A percentile compares a stretch with the other conserved stretches of the same genome.
Conservation (phyloP, 768 basidiomycete species). For the Phylloporus sp. region DNA sequence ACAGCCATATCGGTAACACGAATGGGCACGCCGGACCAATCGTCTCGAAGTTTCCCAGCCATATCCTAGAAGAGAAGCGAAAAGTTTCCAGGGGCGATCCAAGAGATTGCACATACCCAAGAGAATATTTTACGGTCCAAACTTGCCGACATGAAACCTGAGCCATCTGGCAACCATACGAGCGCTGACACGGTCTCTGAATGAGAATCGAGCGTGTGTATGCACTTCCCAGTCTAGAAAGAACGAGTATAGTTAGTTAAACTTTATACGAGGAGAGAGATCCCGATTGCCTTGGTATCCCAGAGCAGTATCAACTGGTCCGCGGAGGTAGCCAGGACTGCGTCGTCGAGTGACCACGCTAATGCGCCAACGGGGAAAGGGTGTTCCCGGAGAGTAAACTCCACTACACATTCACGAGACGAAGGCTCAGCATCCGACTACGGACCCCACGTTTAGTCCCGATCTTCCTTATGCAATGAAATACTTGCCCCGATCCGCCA, state of each 20-base stretch:
- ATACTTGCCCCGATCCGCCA: conserved; percentile 77
- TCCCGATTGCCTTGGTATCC: conserved; percentile 70
- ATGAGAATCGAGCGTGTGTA: conserved; percentile 65
- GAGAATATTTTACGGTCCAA: conserved; percentile 78
- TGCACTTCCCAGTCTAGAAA: conserved; percentile 66
- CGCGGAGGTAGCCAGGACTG: conserved; percentile 74
- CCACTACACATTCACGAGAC: conserved; percentile 54
- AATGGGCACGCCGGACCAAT: conserved; percentile 66
- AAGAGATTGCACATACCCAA: conserved; percentile 55
- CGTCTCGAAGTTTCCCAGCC: conserved; percentile 65
- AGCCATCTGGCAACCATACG: conserved; percentile 83
- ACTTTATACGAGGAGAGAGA: not conserved
- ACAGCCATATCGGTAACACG: conserved; percentile 85
- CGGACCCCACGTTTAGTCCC: conserved; percentile 2
- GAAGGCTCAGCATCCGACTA: conserved; percentile 46
- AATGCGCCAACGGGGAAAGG: conserved; percentile 72
- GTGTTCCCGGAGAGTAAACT: conserved; percentile 69
- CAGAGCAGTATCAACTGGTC: conserved; percentile 84
- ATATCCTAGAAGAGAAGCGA: conserved; percentile 48
- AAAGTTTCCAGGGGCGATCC: not conserved
- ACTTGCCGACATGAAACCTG: conserved; percentile 85
- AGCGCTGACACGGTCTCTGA: conserved; percentile 81
- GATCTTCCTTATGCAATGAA: conserved; percentile 4
- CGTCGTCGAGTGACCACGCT: conserved; percentile 91
- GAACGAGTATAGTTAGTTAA: conserved; percentile 7